phyloP scores from a whole-genome alignment of 1,139 yeast genomes.

The Yamadazyma membranifaciens region DNA sequence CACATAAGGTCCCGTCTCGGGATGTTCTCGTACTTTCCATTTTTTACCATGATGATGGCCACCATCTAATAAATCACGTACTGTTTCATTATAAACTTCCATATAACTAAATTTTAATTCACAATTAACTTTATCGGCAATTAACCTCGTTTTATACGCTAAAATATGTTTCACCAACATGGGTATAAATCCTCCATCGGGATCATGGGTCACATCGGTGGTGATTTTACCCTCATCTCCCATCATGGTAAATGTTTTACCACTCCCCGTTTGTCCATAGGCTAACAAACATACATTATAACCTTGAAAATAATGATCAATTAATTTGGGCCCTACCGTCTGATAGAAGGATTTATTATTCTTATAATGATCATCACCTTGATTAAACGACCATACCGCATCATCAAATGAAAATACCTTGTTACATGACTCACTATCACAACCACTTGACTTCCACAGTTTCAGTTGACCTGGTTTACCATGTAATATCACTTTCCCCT shows the following conservation, averaged over 20 bases:
- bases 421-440: background rate
- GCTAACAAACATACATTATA: slow-evolving; percentile 75
- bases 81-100: slow-evolving; percentile 75
- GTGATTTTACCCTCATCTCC: slow-evolving; percentile 32
- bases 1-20: slow-evolving; percentile 66
- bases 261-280: slow-evolving; percentile 76
- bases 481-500: slow-evolving; percentile 8
- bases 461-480: background rate
- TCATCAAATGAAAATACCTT: slow-evolving; percentile 54
- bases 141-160: slow-evolving; percentile 34
- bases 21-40: slow-evolving; percentile 58
- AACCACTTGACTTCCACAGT: background rate
- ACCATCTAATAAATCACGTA: slow-evolving; percentile 48
- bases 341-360: slow-evolving; percentile 52
- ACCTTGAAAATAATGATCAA: slow-evolving; percentile 66
- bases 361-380: slow-evolving; percentile 31
- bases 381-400: slow-evolving; percentile 56
- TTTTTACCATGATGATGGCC: slow-evolving; percentile 19
- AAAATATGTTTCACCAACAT: slow-evolving; percentile 56
- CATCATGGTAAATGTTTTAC: slow-evolving; percentile 76
- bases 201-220: slow-evolving; percentile 10
- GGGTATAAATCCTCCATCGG: slow-evolving; percentile 62
- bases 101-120: slow-evolving; percentile 60
- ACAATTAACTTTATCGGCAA: slow-evolving; percentile 45
- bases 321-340: slow-evolving; percentile 53